Evolutionary conservation across 345 rosid genomes (phyloP).

Genomic region (Lumnitzera littorea): DNA sequence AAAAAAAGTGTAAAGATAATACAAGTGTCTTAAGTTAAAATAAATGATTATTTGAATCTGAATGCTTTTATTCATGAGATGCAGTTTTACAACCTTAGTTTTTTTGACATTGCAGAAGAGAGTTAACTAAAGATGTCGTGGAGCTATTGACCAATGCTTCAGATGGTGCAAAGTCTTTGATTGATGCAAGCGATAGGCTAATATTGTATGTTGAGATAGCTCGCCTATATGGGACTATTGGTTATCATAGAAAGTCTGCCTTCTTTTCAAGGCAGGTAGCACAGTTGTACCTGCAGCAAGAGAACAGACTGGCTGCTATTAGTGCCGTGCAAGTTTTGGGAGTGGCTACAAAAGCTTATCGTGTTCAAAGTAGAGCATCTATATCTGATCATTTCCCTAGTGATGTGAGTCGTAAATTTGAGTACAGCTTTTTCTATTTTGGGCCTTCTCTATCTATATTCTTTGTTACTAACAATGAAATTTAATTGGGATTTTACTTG

Average conservation of each 20-base stretch:
- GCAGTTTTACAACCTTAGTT: background rate
- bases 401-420: slow-evolving; percentile 37
- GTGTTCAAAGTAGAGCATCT: slow-evolving; percentile 91
- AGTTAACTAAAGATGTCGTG: slow-evolving; percentile 81
- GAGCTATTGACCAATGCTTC: slow-evolving; percentile 88
- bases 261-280: slow-evolving; percentile 98
- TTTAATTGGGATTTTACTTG: no score
- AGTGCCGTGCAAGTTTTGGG: slow-evolving; percentile 97
- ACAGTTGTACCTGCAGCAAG: slow-evolving; percentile 90
- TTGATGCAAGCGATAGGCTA: slow-evolving; percentile 90
- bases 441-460: background rate
- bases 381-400: slow-evolving; percentile 32
- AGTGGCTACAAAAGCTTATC: slow-evolving; percentile 90
- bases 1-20: no score
- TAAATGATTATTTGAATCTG: background rate
- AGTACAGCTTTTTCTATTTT: background rate
- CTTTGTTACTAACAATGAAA: no score
- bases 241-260: slow-evolving; percentile 94
- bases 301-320: slow-evolving; percentile 80
- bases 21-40: no score
- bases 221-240: slow-evolving; percentile 84
- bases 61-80: background rate
- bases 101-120: slow-evolving; percentile 47
- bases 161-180: slow-evolving; percentile 92
- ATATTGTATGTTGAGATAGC: slow-evolving; percentile 86